These are phyloP conservation scores for Rhynchospora pubera DNA, from an alignment of 176 grass and related monocot species.

Conservation along the genomic window DNA sequence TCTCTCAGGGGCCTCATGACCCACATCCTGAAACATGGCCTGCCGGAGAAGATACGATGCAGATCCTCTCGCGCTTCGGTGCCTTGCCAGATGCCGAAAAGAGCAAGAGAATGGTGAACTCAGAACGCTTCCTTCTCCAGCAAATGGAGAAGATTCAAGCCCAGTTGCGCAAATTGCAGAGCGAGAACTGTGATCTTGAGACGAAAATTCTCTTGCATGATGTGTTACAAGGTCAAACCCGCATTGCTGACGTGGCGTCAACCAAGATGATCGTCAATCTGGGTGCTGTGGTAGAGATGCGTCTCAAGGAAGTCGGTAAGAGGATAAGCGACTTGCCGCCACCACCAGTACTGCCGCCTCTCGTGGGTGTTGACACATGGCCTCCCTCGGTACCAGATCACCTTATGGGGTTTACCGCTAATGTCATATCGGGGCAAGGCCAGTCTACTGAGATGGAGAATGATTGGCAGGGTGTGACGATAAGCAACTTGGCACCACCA, in stretches of 20 bases:
- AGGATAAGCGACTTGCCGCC: not conserved
- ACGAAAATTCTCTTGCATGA: not conserved
- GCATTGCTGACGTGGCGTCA: not conserved
- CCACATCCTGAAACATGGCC: not conserved
- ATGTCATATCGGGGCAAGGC: not conserved
- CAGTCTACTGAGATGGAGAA: not conserved
- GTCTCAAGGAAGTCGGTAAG: not conserved
- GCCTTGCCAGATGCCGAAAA: not conserved
- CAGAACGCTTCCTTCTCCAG: not conserved
- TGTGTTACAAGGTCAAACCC: not conserved
- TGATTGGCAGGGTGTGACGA: not conserved
- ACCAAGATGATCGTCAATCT: not conserved
- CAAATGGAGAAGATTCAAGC: not conserved
- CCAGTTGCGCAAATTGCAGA: conserved; percentile 12
- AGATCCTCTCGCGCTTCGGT: not conserved
- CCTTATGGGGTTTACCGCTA: not conserved
- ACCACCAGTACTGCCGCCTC: not conserved
- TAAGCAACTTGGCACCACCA: not conserved
- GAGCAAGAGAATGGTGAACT: not conserved
- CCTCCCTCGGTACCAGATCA: not conserved
- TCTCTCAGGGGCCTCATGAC: not conserved
- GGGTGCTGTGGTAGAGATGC: not conserved
- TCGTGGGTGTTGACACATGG: not conserved
- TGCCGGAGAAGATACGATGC: not conserved
- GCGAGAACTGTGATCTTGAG: not conserved